phyloP scores from a whole-genome alignment of 2,329 filamentous ascomycete genomes.

The Ophiosphaerella herpotricha region DNA sequence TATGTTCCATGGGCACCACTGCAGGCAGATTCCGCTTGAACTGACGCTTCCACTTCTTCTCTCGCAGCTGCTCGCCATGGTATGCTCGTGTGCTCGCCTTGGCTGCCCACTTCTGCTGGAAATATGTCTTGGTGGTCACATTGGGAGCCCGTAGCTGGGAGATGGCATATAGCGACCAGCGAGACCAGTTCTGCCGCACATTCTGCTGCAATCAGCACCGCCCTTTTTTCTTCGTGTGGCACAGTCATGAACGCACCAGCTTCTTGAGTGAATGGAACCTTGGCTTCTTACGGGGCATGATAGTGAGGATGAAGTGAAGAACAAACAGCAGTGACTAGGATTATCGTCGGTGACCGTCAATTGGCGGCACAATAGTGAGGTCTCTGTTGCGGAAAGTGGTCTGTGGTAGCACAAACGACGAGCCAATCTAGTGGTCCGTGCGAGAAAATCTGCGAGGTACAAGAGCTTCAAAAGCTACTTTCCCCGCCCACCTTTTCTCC shows the following conservation, averaged over 20 bases:
- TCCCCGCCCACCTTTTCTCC: background rate
- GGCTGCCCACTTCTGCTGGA: conserved; percentile 97
- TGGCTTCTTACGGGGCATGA: conserved; percentile 51
- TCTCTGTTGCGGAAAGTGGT: background rate
- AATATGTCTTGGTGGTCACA: conserved; percentile 66
- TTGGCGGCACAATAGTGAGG: background rate
- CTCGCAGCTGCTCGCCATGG: conserved; percentile 92
- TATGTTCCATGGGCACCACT: conserved; percentile 82
- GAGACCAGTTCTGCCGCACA: conserved; percentile 95
- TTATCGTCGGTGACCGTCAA: conserved; percentile 6
- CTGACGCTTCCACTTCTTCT: conserved; percentile 92
- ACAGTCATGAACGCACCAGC: conserved; percentile 58
- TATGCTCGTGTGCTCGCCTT: conserved; percentile 85
- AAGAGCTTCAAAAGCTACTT: conserved; percentile 3
- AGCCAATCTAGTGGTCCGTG: background rate
- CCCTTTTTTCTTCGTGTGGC: background rate
- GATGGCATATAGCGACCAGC: conserved; percentile 94
- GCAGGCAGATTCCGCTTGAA: conserved; percentile 81
- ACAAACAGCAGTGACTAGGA: conserved; percentile 9
- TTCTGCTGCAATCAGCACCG: conserved; percentile 62
- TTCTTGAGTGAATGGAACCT: conserved; percentile 70
- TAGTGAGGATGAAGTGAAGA: conserved; percentile 15
- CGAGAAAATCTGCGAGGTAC: conserved; percentile 2
- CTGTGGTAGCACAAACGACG: background rate
- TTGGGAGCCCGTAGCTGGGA: conserved; percentile 56